phyloP scores from a whole-genome alignment of 2,329 filamentous ascomycete species.

The Ceratocystis colombiana region DNA sequence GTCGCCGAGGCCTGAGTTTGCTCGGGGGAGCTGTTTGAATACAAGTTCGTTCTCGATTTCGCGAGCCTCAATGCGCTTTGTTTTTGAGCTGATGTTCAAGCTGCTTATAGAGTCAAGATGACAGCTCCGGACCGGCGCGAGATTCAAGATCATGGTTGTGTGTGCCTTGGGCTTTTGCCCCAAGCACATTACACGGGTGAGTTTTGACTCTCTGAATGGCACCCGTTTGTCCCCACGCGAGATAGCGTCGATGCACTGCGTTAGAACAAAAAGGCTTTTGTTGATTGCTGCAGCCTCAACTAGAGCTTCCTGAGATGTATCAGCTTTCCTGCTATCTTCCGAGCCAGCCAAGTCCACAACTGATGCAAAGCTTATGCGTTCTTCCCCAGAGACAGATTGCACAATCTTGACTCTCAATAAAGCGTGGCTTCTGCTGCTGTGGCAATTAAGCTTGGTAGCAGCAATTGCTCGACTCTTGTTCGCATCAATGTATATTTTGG shows the following conservation, averaged over 20 bases:
- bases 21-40: slow-evolving; percentile 62
- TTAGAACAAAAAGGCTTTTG: slow-evolving; percentile 89
- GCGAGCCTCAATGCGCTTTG: slow-evolving; percentile 90
- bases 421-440: slow-evolving; percentile 81
- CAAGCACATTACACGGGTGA: slow-evolving; percentile 85
- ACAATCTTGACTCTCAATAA: slow-evolving; percentile 83
- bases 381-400: slow-evolving; percentile 58
- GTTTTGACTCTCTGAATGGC: slow-evolving; percentile 90
- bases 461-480: slow-evolving; percentile 85
- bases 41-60: slow-evolving; percentile 94
- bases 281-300: slow-evolving; percentile 97
- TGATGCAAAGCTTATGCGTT: slow-evolving; percentile 71
- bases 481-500: slow-evolving; percentile 78
- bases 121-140: slow-evolving; percentile 83
- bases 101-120: slow-evolving; percentile 90
- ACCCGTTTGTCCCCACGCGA: slow-evolving; percentile 64
- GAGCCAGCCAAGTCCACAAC: slow-evolving; percentile 93
- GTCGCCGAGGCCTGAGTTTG: slow-evolving; percentile 37
- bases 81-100: slow-evolving; percentile 86
- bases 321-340: slow-evolving; percentile 87
- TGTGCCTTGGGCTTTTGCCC: slow-evolving; percentile 83
- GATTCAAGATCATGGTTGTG: slow-evolving; percentile 92
- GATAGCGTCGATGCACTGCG: slow-evolving; percentile 92
- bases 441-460: slow-evolving; percentile 82
- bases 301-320: slow-evolving; percentile 83